Conservation (phyloP, 2,329 filamentous ascomycete species). For the Colletotrichum paranaense region DNA sequence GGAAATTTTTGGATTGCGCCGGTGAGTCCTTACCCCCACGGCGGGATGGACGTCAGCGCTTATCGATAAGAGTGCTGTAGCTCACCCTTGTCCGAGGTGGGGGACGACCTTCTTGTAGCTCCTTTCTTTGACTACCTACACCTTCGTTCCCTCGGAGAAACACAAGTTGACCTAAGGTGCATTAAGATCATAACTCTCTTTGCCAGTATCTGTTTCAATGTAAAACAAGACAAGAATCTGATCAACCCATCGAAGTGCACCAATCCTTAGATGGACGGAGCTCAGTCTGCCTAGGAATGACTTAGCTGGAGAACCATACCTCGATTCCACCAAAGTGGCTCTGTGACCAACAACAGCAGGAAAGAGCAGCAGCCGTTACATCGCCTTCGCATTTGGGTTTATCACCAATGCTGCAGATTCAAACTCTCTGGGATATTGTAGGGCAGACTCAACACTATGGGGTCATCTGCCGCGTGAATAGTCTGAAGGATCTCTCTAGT, state of each 20-base stretch:
- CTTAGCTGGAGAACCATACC: not conserved
- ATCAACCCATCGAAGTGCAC: no score
- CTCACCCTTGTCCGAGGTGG: slow-evolving; percentile 17
- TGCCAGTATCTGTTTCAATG: not conserved
- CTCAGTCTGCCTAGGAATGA: not conserved
- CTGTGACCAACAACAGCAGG: not conserved
- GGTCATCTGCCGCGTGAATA: not conserved
- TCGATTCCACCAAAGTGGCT: not conserved
- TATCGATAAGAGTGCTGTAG: slow-evolving; percentile 29
- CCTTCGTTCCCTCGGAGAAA: not conserved
- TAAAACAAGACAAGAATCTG: not conserved
- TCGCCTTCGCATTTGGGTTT: not conserved
- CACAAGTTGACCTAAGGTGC: not conserved
- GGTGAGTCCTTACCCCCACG: slow-evolving; percentile 18
- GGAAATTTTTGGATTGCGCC: slow-evolving; percentile 34
- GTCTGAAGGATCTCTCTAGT: not conserved
- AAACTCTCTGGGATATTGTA: not conserved
- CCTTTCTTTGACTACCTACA: not conserved
- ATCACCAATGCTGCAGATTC: not conserved
- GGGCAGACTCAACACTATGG: not conserved
- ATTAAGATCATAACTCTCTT: not conserved
- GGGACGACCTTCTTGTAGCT: slow-evolving; percentile 9
- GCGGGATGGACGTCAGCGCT: slow-evolving; percentile 12
- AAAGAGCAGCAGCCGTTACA: not conserved
- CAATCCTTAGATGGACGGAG: not conserved